These are phyloP conservation scores for Blumeria hordei DNA, from an alignment of 2,329 filamentous ascomycete species.

Conservation along the genomic window DNA sequence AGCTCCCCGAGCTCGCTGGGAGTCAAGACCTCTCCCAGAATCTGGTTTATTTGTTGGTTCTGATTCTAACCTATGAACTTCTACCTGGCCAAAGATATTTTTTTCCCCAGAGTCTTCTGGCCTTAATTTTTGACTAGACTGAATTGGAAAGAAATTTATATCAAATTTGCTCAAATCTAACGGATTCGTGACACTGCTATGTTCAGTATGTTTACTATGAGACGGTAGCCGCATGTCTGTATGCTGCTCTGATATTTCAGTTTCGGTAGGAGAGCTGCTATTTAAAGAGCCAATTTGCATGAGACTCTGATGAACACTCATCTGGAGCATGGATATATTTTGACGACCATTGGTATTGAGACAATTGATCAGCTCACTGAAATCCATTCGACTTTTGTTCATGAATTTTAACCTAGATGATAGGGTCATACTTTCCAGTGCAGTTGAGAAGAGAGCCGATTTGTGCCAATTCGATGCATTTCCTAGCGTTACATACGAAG, in stretches of 20 bases:
- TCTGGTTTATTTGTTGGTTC: constrained; percentile 6
- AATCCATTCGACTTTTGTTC: constrained; percentile 20
- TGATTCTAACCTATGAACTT: constrained; percentile 13
- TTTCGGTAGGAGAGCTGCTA: constrained; percentile 4
- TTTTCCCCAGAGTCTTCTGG: constrained; percentile 7
- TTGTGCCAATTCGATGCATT: constrained; percentile 50
- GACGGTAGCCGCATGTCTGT: constrained; percentile 12
- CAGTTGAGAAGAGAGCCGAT: constrained; percentile 50
- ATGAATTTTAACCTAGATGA: constrained; percentile 40
- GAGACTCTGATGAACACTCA: constrained; percentile 22
- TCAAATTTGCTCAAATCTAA: constrained; percentile 13
- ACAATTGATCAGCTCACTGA: constrained; percentile 38
- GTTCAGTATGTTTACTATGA: constrained; percentile 14
- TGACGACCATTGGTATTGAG: constrained; percentile 59
- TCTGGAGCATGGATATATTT: constrained; percentile 48
- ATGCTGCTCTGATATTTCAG: constrained; percentile 3
- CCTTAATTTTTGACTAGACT: constrained; percentile 9
- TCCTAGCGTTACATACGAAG: constrained; percentile 35
- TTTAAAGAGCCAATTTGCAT: constrained; percentile 3
- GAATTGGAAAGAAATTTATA: constrained; percentile 15
- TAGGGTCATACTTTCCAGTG: constrained; percentile 56
- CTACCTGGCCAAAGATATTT: constrained; percentile 18
- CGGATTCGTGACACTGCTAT: too few relatives aligned
- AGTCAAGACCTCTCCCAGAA: constrained; percentile 11
- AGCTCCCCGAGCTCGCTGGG: constrained; percentile 14